Conservation (phyloP, 495 filamentous ascomycete species). For the Penicillium fimorum region DNA sequence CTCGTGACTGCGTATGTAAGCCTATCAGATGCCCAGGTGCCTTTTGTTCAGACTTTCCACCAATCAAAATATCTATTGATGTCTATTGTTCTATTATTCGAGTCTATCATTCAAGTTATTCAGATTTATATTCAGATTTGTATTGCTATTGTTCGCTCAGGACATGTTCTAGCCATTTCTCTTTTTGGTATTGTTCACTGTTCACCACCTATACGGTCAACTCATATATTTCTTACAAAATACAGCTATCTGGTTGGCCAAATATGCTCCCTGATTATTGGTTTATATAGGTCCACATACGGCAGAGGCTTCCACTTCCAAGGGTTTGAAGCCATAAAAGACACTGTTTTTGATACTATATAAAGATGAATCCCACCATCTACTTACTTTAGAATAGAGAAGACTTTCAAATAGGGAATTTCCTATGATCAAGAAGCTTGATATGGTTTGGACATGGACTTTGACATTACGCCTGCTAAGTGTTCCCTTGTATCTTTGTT, state of each 20-base stretch:
- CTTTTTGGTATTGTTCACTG: neutral
- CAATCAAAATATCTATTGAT: neutral
- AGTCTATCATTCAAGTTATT: neutral
- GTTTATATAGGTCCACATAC: neutral
- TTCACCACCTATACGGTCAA: neutral
- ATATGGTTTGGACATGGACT: neutral
- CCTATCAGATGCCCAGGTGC: neutral
- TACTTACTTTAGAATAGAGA: neutral
- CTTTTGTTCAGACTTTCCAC: slow-evolving; percentile 1
- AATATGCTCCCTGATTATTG: neutral
- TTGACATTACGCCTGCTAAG: neutral
- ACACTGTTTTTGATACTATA: neutral
- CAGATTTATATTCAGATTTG: neutral
- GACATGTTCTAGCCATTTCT: neutral
- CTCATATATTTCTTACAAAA: neutral
- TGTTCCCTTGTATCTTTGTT: slow-evolving; percentile 12
- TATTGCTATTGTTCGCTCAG: neutral
- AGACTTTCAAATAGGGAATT: neutral
- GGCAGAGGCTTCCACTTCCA: neutral
- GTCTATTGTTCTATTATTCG: neutral
- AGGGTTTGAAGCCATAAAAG: neutral
- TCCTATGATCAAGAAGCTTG: neutral
- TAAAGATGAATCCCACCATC: neutral
- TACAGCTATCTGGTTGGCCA: neutral
- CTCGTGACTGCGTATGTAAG: slow-evolving; percentile 10